Evolutionary conservation across 176 grass and related monocot genomes (phyloP).

Genomic region (Ananas comosus): DNA sequence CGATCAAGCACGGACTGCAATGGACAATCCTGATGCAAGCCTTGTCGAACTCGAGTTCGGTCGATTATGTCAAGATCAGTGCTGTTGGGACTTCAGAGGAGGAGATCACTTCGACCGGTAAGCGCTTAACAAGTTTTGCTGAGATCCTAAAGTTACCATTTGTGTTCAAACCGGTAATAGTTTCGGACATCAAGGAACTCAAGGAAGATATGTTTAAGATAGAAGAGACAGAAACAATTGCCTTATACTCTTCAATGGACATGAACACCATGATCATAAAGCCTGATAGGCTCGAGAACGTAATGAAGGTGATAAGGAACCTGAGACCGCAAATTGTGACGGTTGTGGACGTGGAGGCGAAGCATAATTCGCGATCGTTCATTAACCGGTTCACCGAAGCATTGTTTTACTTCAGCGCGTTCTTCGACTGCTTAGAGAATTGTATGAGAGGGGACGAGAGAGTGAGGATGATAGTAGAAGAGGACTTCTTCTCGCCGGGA

Average conservation of each 20-base stretch:
- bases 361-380: slow-evolving; percentile 1
- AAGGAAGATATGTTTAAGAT: neutral
- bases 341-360: neutral
- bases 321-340: neutral
- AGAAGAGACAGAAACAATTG: neutral
- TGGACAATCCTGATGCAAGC: neutral
- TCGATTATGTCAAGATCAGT: slow-evolving; percentile 3
- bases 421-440: neutral
- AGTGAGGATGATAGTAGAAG: neutral
- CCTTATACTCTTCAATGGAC: neutral
- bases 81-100: neutral
- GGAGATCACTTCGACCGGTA: neutral
- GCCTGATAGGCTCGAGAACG: slow-evolving; percentile 1
- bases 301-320: neutral
- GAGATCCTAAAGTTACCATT: neutral
- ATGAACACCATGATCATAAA: neutral
- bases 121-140: neutral
- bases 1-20: neutral
- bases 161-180: slow-evolving; percentile 2
- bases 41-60: neutral
- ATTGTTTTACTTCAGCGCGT: neutral
- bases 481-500: neutral
- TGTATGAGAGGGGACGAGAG: neutral
- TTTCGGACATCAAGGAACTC: slow-evolving; percentile 5
- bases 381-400: slow-evolving; percentile 7